phyloP scores from a whole-genome alignment of 1,139 yeast genomes.

The Kurtzmaniella quercitrusa region DNA sequence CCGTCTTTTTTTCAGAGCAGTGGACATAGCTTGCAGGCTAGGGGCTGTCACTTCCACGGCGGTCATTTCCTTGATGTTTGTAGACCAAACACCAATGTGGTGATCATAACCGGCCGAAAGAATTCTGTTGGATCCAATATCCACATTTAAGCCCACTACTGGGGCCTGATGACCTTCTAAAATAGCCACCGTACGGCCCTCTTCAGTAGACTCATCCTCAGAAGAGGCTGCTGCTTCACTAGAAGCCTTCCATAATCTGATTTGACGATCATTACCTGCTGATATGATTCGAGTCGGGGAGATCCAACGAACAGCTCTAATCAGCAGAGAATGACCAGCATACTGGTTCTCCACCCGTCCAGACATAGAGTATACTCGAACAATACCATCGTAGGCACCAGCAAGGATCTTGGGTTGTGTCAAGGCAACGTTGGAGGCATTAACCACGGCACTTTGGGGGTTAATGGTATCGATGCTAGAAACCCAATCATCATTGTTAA shows the following conservation, averaged over 20 bases:
- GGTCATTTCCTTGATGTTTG: slow-evolving; percentile 81
- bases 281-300: slow-evolving; percentile 73
- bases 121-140: slow-evolving; percentile 49
- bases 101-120: slow-evolving; percentile 84
- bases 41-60: slow-evolving; percentile 58
- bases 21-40: slow-evolving; percentile 50
- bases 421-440: slow-evolving; percentile 25
- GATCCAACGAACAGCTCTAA: slow-evolving; percentile 77
- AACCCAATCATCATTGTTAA: slow-evolving; percentile 94
- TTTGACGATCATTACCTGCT: slow-evolving; percentile 83
- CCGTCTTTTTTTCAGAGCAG: slow-evolving; percentile 87
- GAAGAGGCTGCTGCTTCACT: slow-evolving; percentile 38
- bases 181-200: slow-evolving; percentile 75
- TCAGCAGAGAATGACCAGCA: slow-evolving; percentile 83
- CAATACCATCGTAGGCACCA: slow-evolving; percentile 93
- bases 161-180: slow-evolving; percentile 89
- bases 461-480: slow-evolving; percentile 63
- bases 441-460: slow-evolving; percentile 22
- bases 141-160: slow-evolving; percentile 70
- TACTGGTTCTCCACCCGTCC: slow-evolving; percentile 83
- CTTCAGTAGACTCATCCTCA: slow-evolving; percentile 48
- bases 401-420: slow-evolving; percentile 58
- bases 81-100: slow-evolving; percentile 85
- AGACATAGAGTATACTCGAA: slow-evolving; percentile 79
- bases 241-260: slow-evolving; percentile 82